A percentile compares a stretch with the other conserved stretches of the same genome.
Evolutionary conservation across 345 rosid genomes (phyloP).

Genomic region (Zanthoxylum bungeanum): DNA sequence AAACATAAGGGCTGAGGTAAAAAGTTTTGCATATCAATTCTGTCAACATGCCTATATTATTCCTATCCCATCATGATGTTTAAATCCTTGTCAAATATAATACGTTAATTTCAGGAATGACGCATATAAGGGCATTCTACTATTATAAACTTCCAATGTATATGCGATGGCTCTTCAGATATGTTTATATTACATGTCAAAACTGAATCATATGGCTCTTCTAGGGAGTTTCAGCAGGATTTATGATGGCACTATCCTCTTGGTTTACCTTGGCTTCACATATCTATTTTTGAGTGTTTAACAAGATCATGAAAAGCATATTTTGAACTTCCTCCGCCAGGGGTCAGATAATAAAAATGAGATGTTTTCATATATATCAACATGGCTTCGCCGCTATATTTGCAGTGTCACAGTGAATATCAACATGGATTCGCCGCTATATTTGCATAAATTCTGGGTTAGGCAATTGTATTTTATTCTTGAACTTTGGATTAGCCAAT

Average conservation of each 20-base stretch:
- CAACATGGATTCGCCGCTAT: neutral
- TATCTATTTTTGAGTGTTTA: neutral
- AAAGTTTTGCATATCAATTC: neutral
- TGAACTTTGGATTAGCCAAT: neutral
- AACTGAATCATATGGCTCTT: neutral
- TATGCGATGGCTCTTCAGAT: neutral
- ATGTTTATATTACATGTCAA: neutral
- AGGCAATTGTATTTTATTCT: neutral
- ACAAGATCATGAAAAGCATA: neutral
- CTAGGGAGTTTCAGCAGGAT: neutral
- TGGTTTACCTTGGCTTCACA: neutral
- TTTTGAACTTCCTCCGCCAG: neutral
- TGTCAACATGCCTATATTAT: neutral
- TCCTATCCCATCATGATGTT: neutral
- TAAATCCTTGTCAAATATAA: neutral
- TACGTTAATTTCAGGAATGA: neutral
- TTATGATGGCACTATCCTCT: neutral
- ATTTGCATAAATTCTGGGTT: neutral
- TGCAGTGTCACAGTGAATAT: neutral
- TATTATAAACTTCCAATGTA: neutral
- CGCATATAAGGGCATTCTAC: neutral
- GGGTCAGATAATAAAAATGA: neutral
- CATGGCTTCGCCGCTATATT: slow-evolving; percentile 2
- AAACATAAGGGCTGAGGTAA: neutral
- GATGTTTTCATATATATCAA: neutral